Percentiles rank a stretch among this genome's conserved stretches.
Conservation (phyloP, 768 basidiomycete genomes). For the Coprinellus micaceus region DNA sequence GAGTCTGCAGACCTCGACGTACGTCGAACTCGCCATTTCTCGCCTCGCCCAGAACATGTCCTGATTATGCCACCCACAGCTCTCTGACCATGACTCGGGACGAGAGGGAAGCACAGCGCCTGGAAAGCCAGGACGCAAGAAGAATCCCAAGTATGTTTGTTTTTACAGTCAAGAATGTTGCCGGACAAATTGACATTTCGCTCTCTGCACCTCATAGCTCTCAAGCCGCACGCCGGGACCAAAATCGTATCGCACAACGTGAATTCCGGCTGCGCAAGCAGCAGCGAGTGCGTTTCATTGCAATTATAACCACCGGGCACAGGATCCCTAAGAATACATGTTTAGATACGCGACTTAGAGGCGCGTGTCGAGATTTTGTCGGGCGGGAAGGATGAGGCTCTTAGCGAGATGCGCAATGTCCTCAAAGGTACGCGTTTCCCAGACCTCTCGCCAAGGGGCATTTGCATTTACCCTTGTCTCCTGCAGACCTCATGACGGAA, state of each 20-base stretch:
- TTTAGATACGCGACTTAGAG: conserved; percentile 90
- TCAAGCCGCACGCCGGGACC: conserved; percentile 83
- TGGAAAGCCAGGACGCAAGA: conserved; percentile 78
- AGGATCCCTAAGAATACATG: conserved; percentile 5
- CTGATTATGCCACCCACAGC: conserved; percentile 30
- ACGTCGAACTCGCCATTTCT: conserved; percentile 1
- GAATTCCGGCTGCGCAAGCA: conserved; percentile 93
- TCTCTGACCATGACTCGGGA: conserved; percentile 64
- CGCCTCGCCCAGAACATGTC: neutral
- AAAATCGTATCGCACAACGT: conserved; percentile 89
- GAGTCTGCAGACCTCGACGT: conserved; percentile 53
- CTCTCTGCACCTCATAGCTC: conserved; percentile 47
- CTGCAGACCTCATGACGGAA: conserved; percentile 87
- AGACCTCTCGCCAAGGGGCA: conserved; percentile 1
- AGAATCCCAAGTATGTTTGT: conserved; percentile 75
- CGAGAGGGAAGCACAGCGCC: conserved; percentile 29
- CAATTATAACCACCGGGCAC: neutral
- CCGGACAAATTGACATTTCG: neutral
- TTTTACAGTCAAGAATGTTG: too few relatives aligned
- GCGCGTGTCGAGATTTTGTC: conserved; percentile 93
- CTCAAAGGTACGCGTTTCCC: conserved; percentile 53
- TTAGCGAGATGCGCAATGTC: conserved; percentile 78
- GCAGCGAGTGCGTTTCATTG: conserved; percentile 55
- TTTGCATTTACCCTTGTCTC: too few relatives aligned
- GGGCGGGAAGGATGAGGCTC: conserved; percentile 85